These are phyloP conservation scores for Platanthera zijinensis DNA, from an alignment of 106 monocot genomes.

Conservation along the genomic window DNA sequence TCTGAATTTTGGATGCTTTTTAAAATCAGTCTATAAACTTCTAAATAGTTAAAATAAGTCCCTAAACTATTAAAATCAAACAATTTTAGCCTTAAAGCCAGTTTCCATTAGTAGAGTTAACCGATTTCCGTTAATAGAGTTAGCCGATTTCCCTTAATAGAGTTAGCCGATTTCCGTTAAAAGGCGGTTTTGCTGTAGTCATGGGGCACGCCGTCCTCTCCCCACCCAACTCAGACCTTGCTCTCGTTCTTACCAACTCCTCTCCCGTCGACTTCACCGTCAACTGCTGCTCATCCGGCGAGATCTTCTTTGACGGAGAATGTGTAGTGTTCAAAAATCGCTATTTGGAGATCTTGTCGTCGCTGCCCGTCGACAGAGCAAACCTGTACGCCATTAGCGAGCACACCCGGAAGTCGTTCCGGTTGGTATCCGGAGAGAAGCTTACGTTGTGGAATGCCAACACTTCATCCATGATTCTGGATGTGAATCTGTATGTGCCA, in stretches of 20 bases:
- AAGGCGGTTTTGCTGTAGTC: neutral
- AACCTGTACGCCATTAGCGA: constrained; percentile 48
- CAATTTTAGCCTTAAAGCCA: too few relatives aligned
- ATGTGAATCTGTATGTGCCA: constrained; percentile 55
- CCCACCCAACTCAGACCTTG: constrained; percentile 25
- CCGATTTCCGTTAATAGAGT: too few relatives aligned
- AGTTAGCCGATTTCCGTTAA: too few relatives aligned
- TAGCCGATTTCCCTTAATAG: too few relatives aligned
- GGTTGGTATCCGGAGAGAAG: constrained; percentile 34
- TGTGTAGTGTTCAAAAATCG: constrained; percentile 34
- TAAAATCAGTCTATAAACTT: too few relatives aligned
- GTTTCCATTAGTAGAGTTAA: too few relatives aligned
- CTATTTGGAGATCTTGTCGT: constrained; percentile 33
- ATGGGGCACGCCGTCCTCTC: constrained; percentile 10
- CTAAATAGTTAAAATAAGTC: too few relatives aligned
- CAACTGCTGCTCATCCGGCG: constrained; percentile 41
- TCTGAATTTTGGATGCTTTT: too few relatives aligned
- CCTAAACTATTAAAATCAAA: too few relatives aligned
- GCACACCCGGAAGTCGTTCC: constrained; percentile 47
- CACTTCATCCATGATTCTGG: constrained; percentile 12
- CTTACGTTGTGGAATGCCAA: constrained; percentile 65
- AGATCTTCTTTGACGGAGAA: constrained; percentile 9
- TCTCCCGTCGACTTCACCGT: constrained; percentile 39
- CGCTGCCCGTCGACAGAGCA: constrained; percentile 22
- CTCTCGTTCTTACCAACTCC: constrained; percentile 25